Evolutionary conservation across 345 rosid genomes (phyloP), one percentile per base, ranked within the genome.

Genomic region (Excoecaria cochinchinensis): DNA sequence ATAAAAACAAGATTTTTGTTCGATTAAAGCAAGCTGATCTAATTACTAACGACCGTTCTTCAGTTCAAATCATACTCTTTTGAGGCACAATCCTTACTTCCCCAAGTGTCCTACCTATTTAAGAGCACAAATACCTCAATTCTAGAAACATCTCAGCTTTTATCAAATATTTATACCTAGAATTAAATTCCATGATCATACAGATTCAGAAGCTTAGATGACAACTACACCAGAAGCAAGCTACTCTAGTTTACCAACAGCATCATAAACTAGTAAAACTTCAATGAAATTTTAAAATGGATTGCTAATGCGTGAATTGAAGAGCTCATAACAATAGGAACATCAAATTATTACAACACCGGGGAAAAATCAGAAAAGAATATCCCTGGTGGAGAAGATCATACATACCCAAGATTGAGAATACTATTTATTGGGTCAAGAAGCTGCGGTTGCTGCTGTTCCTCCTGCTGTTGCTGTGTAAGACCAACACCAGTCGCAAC

Each of bases 371-470:
- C 68, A 6, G 44, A 63, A 5, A 66, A 40, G 38, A 65, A 71
- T 59, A 75, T 16, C 17, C 42, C 22, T 75, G 74, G 66, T 68
- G 76, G 78, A 83, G 79, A 55, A 67, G 77, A 78, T 56, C 74
- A 73, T 82, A 39, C 53, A 53, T 76, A 95, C 97, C 97, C 98
- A 72, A 93, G 89, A 74, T 91, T 89, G 81, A 93, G 87, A 79
- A 91, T 91, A 86, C 90, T 88, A 85, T 89, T 92, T 79, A 95
- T 86, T 55, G 95, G 98, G 70, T 93, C 98, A 55, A 91, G 72
- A 78, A 93, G 90, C 83, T 87, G 95, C 4, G 90, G 84, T 77
- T 88, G 90, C 83, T 84, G 85, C 51, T 79, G 86, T 42, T 84
- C 87, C 71, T 88, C 86, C 81, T 87, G 84, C 59, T 83, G 92